These are phyloP conservation scores for Cochlearia excelsa DNA, from an alignment of 345 rosid genomes.

Conservation along the genomic window DNA sequence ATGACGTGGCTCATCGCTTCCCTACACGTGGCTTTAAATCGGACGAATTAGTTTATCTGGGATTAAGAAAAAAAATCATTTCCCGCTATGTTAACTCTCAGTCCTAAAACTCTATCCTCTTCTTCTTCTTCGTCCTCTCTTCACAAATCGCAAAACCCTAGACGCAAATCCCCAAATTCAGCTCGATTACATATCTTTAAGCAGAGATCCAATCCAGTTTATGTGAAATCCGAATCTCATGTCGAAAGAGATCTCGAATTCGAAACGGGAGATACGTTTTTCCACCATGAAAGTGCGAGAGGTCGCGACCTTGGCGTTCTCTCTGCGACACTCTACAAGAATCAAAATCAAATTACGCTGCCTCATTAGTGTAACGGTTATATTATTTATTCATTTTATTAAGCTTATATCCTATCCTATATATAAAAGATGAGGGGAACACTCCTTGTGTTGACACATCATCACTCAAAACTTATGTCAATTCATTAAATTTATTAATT, in stretches of 20 bases:
- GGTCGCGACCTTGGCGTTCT: constrained; percentile 82
- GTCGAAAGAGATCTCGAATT: constrained; percentile 58
- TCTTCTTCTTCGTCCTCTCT: constrained; percentile 33
- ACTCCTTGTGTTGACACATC: too few species aligned
- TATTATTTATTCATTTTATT: too few species aligned
- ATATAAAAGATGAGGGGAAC: too few species aligned
- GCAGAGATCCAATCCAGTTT: not conserved
- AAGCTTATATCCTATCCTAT: too few species aligned
- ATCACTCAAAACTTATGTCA: too few species aligned
- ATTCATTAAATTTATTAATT: too few species aligned
- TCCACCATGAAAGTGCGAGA: constrained; percentile 80
- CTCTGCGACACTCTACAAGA: constrained; percentile 61
- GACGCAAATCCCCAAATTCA: constrained; percentile 23
- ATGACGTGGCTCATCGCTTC: not conserved
- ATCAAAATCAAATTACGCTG: too few species aligned
- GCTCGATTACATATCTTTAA: constrained; percentile 6
- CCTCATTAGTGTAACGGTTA: too few species aligned
- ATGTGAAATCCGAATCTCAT: constrained; percentile 36
- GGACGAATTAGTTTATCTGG: not conserved
- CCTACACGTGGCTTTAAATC: not conserved
- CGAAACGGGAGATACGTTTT: constrained; percentile 67
- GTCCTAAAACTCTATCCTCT: constrained; percentile 51
- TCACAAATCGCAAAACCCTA: constrained; percentile 30
- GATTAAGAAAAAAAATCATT: constrained; percentile 13
- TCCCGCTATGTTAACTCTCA: constrained; percentile 68